Conservation (phyloP, 345 rosid species). For the Arabis hirsuta region DNA sequence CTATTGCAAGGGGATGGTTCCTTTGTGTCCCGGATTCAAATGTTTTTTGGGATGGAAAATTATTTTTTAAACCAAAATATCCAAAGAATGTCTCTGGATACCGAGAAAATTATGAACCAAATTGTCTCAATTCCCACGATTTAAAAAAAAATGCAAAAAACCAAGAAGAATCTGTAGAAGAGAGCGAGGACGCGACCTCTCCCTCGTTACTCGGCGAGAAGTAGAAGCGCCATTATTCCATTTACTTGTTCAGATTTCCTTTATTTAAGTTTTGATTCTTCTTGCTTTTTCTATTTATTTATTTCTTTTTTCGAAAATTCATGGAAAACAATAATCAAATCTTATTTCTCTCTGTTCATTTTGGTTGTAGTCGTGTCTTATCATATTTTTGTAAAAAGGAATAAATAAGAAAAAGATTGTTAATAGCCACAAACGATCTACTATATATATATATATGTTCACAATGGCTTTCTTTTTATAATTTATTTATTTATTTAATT, state of each 20-base stretch:
- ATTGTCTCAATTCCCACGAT: too few relatives aligned
- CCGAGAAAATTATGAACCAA: too few relatives aligned
- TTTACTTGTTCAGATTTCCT: slow-evolving; percentile 10
- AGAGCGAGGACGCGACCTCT: slow-evolving; percentile 32
- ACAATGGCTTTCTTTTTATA: background rate
- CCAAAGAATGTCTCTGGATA: too few relatives aligned
- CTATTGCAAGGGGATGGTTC: background rate
- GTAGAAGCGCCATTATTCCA: slow-evolving; percentile 26
- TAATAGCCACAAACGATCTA: slow-evolving; percentile 29
- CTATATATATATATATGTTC: background rate
- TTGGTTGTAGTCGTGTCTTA: slow-evolving; percentile 21
- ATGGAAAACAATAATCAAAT: background rate
- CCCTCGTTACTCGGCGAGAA: slow-evolving; percentile 36
- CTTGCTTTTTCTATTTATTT: slow-evolving; percentile 12
- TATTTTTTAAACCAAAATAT: too few relatives aligned
- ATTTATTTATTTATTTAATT: background rate
- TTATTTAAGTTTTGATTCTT: slow-evolving; percentile 19
- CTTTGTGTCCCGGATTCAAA: too few relatives aligned
- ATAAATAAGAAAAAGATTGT: background rate
- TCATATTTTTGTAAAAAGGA: slow-evolving; percentile 16
- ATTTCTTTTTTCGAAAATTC: slow-evolving; percentile 26
- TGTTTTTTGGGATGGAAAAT: too few relatives aligned
- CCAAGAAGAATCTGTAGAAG: slow-evolving; percentile 31
- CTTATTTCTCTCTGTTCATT: background rate
- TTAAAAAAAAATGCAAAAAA: background rate